phyloP scores from a whole-genome alignment of 345 rosid species.

The Populus pruinosa region DNA sequence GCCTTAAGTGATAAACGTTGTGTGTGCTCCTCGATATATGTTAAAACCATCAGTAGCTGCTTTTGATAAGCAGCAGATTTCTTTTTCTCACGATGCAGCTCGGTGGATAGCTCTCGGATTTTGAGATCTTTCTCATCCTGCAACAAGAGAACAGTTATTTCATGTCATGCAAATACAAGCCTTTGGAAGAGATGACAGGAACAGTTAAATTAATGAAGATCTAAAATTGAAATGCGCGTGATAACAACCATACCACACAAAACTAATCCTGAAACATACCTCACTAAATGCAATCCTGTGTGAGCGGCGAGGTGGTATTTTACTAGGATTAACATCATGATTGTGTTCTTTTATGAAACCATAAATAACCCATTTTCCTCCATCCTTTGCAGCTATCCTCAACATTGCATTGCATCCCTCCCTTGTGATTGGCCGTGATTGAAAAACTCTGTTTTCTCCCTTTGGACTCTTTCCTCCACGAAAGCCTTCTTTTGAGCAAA shows the following conservation, averaged over 20 bases:
- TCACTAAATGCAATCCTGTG: constrained; percentile 40
- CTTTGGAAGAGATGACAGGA: background rate
- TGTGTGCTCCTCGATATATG: constrained; percentile 35
- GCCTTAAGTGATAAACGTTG: constrained; percentile 33
- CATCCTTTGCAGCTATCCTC: constrained; percentile 38
- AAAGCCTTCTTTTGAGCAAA: constrained; percentile 42
- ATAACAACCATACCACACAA: background rate
- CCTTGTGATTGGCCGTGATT: constrained; percentile 30
- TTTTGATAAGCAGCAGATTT: constrained; percentile 37
- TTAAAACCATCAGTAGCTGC: constrained; percentile 29
- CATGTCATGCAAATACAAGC: background rate
- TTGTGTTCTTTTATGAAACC: constrained; percentile 41
- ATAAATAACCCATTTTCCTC: constrained; percentile 41
- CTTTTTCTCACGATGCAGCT: constrained; percentile 43
- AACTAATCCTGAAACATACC: constrained; percentile 18
- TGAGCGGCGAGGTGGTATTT: constrained; percentile 35
- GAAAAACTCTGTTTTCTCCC: constrained; percentile 17
- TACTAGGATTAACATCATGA: constrained; percentile 36
- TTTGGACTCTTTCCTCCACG: constrained; percentile 23
- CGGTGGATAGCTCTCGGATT: constrained; percentile 32
- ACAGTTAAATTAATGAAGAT: background rate
- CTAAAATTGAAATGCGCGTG: background rate
- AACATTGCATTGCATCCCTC: constrained; percentile 45
- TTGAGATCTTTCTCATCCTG: constrained; percentile 40
- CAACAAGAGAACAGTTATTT: background rate